A percentile compares a stretch with the other conserved stretches of the same genome.
These are phyloP conservation scores for Fusarium irregulare DNA, from an alignment of 2,329 filamentous ascomycete genomes.

Conservation along the genomic window DNA sequence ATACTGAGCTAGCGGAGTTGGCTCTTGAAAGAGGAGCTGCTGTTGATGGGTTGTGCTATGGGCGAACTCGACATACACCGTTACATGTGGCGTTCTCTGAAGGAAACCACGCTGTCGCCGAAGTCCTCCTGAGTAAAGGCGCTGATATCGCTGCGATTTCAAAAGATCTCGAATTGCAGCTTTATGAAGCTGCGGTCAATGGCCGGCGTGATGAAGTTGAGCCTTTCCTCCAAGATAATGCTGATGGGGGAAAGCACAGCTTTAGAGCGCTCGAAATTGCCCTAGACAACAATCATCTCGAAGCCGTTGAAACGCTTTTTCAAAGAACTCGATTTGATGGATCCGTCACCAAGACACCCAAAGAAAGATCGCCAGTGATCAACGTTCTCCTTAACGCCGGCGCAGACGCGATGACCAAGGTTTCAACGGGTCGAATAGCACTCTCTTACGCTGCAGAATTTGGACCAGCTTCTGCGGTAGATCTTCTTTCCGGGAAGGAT, in stretches of 20 bases:
- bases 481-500: not conserved
- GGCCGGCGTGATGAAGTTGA: fast-evolving
- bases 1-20: not conserved
- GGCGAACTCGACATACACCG: not conserved
- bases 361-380: no score
- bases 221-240: fast-evolving
- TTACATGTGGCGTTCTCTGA: not conserved
- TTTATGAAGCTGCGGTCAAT: fast-evolving
- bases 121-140: fast-evolving
- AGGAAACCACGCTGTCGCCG: fast-evolving
- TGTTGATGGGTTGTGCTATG: not conserved
- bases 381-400: fast-evolving
- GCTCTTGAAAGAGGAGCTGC: not conserved
- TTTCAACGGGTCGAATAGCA: fast-evolving
- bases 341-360: no score
- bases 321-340: no score
- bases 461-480: not conserved
- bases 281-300: fast-evolving
- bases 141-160: fast-evolving
- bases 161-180: fast-evolving
- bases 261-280: fast-evolving
- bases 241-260: not conserved
- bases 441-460: no score
- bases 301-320: not conserved
- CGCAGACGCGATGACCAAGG: no score